Evolutionary conservation across 2,329 filamentous ascomycete species (phyloP), one percentile per base, ranked within the genome.

Genomic region (Aspergillus fumigatiaffinis): DNA sequence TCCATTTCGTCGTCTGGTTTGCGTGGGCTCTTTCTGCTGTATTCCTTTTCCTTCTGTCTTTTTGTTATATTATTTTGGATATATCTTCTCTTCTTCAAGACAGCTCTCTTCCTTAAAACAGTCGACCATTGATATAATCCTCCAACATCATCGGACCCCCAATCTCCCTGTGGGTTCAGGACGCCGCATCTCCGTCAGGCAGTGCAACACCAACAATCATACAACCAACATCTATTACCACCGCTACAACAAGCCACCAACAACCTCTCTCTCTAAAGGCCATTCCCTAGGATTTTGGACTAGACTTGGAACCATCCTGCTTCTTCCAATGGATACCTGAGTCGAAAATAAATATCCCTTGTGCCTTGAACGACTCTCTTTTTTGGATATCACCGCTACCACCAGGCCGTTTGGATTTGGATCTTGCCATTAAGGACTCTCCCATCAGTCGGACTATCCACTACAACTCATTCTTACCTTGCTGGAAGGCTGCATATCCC

Each of bases 311-410:
- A 52, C 50, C 41, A 32, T 53, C 28, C 25, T 54, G 54, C 56
- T 55, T 62, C 59, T 55, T 60, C 63, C 62, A 55, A 66, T 66
- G 63, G 63, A 59, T 66, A 58, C 62, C 49, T 64, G 57, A 63
- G 52, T 26, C 52, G 21, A 47, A 51, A 53, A 48, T 60, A 55
- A 60, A 57, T 56, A 54, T 57, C 44, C 54, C 54, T 56, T 55
- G 50, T 52, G 54, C 52, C 56, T 53, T 52, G 35, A 29, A 47
- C 44, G 20, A 38, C 47, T 35, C 51, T 51, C 44, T 32, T 20
- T 50, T 50, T 49, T 56, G 47, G 50, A 57, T 57, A 52, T 56
- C 52, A n/a, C 25, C 50, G 23, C 44, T 50, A 23, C 44, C 44
- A 47, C 44, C 21, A 14, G 21, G 20, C 44, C 20, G 12, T 47